Percentiles rank a stretch among this genome's conserved stretches.
Evolutionary conservation across 768 basidiomycete genomes (phyloP).

Genomic region (Mycena venus): DNA sequence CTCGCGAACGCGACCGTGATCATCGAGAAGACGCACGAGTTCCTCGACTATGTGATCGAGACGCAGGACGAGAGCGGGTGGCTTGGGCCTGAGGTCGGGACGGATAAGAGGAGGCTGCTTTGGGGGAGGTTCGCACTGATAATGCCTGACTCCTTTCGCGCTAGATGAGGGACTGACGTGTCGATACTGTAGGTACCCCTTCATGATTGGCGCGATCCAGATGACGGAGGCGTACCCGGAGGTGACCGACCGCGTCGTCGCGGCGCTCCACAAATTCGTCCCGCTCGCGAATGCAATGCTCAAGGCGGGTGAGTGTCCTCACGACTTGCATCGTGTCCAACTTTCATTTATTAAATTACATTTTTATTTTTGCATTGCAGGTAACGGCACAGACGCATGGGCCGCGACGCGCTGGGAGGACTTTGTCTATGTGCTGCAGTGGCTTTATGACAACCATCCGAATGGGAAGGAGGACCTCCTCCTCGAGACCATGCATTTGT

Average conservation of each 20-base stretch:
- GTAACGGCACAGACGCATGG: conserved; percentile 67
- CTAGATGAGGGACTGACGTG: not conserved
- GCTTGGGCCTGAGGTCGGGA: conserved; percentile 69
- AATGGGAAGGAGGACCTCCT: conserved; percentile 62
- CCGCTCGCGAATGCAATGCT: conserved; percentile 67
- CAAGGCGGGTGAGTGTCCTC: conserved; percentile 50
- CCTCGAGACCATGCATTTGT: conserved; percentile 65
- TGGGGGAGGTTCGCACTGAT: conserved; percentile 60
- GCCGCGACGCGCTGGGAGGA: conserved; percentile 70
- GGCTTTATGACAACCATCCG: conserved; percentile 68
- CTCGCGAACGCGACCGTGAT: conserved; percentile 60
- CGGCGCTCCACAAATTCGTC: conserved; percentile 67
- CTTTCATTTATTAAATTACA: no score
- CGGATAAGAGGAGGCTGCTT: conserved; percentile 63
- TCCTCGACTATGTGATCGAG: conserved; percentile 63
- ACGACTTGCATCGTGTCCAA: not conserved
- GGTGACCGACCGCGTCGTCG: conserved; percentile 58
- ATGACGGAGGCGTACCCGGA: conserved; percentile 63
- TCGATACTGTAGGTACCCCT: conserved; percentile 65
- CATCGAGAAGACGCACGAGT: conserved; percentile 59
- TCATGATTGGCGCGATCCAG: conserved; percentile 71
- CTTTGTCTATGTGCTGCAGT: conserved; percentile 67
- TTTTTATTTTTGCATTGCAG: not conserved
- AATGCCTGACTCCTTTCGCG: not conserved
- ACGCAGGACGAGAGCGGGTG: conserved; percentile 68